phyloP scores from a whole-genome alignment of 495 filamentous ascomycete species.

The Podospora tetraspora region DNA sequence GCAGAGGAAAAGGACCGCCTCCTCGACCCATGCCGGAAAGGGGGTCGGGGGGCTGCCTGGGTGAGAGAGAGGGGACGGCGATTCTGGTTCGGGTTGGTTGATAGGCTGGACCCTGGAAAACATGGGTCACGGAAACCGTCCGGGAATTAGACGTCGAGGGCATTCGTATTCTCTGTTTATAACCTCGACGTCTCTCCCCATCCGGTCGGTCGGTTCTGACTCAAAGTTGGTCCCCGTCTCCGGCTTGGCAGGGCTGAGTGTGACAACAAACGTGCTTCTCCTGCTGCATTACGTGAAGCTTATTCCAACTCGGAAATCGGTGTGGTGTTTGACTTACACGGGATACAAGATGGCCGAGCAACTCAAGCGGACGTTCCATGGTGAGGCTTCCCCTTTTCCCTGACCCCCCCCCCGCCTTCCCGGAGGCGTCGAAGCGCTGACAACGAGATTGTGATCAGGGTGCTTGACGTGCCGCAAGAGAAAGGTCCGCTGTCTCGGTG shows the following conservation, averaged over 20 bases:
- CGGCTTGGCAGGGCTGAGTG: slow-evolving; percentile 12
- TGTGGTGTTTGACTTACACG: background rate
- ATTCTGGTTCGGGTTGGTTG: background rate
- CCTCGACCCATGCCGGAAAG: background rate
- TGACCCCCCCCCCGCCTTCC: background rate
- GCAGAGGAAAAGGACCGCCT: background rate
- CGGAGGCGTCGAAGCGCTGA: background rate
- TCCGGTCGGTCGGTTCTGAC: slow-evolving; percentile 1
- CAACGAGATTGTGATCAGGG: slow-evolving; percentile 14
- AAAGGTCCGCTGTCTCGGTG: slow-evolving; percentile 34
- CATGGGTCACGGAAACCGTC: background rate
- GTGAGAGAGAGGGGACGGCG: background rate
- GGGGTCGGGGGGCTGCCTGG: background rate
- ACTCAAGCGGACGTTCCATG: slow-evolving; percentile 32
- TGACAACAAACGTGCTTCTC: slow-evolving; percentile 4
- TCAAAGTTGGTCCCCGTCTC: background rate
- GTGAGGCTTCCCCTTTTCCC: slow-evolving; percentile 15
- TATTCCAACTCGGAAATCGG: background rate
- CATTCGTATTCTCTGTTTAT: slow-evolving; percentile 4
- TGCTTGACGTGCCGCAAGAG: slow-evolving; percentile 36
- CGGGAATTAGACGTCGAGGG: slow-evolving; percentile 1
- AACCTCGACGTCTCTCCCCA: background rate
- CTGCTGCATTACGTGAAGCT: slow-evolving; percentile 1
- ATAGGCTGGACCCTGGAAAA: background rate
- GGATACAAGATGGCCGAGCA: slow-evolving; percentile 20